Base-by-base conservation (phyloP, 352 stramenopile species). In the Peronosclerospora sorghi region DNA sequence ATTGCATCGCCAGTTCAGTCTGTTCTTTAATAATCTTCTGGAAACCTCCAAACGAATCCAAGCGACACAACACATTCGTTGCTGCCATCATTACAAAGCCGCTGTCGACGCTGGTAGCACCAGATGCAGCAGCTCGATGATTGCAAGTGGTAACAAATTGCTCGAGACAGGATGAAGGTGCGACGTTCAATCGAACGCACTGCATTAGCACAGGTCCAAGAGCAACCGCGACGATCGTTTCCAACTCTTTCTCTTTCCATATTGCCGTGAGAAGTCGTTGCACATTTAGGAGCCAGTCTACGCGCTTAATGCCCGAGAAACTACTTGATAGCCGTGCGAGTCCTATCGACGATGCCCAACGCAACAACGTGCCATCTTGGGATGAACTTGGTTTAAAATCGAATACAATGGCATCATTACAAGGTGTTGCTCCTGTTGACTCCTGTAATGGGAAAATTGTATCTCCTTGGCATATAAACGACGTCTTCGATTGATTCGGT, bases 231-330 rank as follows among this genome's bases (percentile, higher is more conserved):
- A 51, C 35, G 12, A 75, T 30, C 17, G 17, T 43, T 19, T 8
- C 34, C n/a, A 27, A 52, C n/a, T 29, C 14, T 21, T 15, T 36
- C 10, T 36, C 7, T 59, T 45, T 23, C 67, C 61, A 74, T 23
- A 72, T 12, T 17, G 37, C 34, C 9, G 17, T 28, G 35, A 85
- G 45, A 30, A 76, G 9, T 13, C n/a, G 24, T 32, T 40, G 64
- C 15, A 81, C 8, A 34, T 71, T 71, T 12, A 32, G 24, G 8
- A 84, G 62, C 72, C 72, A 84, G 15, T 61, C 41, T 36, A 67
- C 20, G 5, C 52, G 40, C 26, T 53, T 48, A 29, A 75, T 56
- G 5, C 13, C 32, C 20, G 58, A 41, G 26, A 78, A 69, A 7
- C 50, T 51, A 28, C 21, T 39, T 19, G 49, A 50, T 36, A 79